phyloP scores from a whole-genome alignment of 2,329 filamentous ascomycete species.

The Alternaria angustiovoidea region DNA sequence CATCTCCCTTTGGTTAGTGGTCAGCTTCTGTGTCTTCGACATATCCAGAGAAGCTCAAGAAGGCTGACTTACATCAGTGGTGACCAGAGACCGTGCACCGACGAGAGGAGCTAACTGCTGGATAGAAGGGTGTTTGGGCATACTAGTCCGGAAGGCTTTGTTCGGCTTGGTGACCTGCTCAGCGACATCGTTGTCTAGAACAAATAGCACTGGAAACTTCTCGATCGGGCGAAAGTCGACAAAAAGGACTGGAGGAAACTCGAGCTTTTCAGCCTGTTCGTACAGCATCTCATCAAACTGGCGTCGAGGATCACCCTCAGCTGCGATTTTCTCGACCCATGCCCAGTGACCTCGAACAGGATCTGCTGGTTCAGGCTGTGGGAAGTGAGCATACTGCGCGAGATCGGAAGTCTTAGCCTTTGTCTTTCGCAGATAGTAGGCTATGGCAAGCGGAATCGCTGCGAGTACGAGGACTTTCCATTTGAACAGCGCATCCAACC shows the following conservation, averaged over 20 bases:
- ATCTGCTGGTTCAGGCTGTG: constrained; percentile 27
- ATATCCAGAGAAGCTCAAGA: not conserved
- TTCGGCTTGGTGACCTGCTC: constrained; percentile 27
- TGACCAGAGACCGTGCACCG: constrained; percentile 26
- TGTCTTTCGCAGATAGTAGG: not conserved
- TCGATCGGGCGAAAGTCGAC: constrained; percentile 28
- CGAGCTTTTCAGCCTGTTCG: constrained; percentile 25
- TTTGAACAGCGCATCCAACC: not conserved
- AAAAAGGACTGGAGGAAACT: constrained; percentile 25
- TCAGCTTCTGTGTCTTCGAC: too few relatives aligned
- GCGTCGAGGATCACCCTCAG: constrained; percentile 22
- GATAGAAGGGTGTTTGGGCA: constrained; percentile 30
- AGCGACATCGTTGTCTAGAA: constrained; percentile 27
- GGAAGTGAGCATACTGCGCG: constrained; percentile 25
- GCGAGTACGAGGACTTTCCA: not conserved
- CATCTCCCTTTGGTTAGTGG: not conserved
- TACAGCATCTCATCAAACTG: constrained; percentile 29
- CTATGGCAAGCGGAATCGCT: not conserved
- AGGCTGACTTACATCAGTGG: constrained; percentile 22
- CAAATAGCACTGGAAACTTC: constrained; percentile 22
- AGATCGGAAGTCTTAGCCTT: constrained; percentile 13
- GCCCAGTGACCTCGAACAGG: constrained; percentile 26
- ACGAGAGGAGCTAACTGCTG: constrained; percentile 24
- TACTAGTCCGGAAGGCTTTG: constrained; percentile 21
- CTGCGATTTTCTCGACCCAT: constrained; percentile 28